phyloP scores from a whole-genome alignment of 257 asterid species.

The Solanum sejunctum region DNA sequence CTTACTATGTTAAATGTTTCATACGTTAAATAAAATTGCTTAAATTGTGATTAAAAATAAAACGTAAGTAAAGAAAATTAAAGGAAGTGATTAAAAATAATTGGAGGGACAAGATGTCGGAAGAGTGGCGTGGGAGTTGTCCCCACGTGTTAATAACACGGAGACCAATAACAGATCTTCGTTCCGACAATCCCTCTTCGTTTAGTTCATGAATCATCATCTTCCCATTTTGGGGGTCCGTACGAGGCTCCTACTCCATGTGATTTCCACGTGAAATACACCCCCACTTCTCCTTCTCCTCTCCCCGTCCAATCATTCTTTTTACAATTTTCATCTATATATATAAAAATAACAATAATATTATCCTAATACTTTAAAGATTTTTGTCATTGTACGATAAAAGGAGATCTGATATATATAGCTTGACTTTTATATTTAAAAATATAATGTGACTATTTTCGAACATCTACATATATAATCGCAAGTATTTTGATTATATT shows the following conservation, averaged over 20 bases:
- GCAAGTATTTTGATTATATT: too few species aligned
- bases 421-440: too few species aligned
- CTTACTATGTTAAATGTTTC: too few species aligned
- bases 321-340: not conserved
- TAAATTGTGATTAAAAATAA: too few species aligned
- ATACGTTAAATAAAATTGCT: too few species aligned
- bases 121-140: constrained; percentile 44
- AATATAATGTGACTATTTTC: too few species aligned
- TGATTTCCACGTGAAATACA: constrained; percentile 45
- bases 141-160: constrained; percentile 67
- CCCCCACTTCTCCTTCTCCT: constrained; percentile 7
- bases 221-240: constrained; percentile 21
- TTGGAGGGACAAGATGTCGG: constrained; percentile 47
- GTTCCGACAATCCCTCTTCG: constrained; percentile 25
- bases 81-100: not conserved
- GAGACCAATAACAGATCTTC: constrained; percentile 30
- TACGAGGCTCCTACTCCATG: constrained; percentile 55
- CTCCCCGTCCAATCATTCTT: not conserved
- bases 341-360: too few species aligned
- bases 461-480: too few species aligned
- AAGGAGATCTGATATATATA: too few species aligned
- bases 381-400: too few species aligned
- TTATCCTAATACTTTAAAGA: too few species aligned
- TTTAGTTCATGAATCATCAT: not conserved
- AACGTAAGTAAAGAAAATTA: too few species aligned